Conservation (phyloP, 176 grass and related monocot genomes). For the Cymbopogon citratus region DNA sequence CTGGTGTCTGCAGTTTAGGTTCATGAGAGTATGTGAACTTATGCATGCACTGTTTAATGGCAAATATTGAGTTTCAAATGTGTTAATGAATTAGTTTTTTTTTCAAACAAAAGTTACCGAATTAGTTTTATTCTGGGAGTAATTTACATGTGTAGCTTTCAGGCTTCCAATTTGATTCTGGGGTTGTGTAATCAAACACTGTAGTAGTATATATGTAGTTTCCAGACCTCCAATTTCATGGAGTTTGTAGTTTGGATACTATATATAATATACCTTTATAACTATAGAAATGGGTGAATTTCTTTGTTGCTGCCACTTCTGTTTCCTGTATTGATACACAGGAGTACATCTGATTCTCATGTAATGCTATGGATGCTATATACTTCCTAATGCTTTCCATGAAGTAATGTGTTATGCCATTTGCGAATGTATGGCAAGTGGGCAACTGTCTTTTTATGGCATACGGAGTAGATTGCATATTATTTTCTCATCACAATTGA, state of each 20-base stretch:
- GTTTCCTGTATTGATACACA: background rate
- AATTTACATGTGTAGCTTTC: background rate
- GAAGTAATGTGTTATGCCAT: background rate
- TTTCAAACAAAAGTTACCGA: no score
- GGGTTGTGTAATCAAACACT: background rate
- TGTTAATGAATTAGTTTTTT: no score
- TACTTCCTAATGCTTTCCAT: background rate
- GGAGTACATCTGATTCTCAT: background rate
- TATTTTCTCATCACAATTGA: background rate
- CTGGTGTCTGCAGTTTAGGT: no score
- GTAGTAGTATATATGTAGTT: background rate
- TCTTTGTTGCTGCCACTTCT: background rate
- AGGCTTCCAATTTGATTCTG: background rate
- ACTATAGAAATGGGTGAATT: background rate
- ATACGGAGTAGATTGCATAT: background rate
- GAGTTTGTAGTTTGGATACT: background rate
- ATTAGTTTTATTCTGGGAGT: background rate
- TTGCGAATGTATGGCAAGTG: background rate
- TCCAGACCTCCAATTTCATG: background rate
- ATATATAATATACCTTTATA: background rate
- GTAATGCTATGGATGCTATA: background rate
- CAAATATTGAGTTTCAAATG: no score
- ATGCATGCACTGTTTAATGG: no score
- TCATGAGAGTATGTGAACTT: no score
- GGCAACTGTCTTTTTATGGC: background rate